Percentiles rank a stretch among this genome's conserved stretches.
phyloP scores from a whole-genome alignment of 495 filamentous ascomycete genomes.

The Daldinia caldariorum region DNA sequence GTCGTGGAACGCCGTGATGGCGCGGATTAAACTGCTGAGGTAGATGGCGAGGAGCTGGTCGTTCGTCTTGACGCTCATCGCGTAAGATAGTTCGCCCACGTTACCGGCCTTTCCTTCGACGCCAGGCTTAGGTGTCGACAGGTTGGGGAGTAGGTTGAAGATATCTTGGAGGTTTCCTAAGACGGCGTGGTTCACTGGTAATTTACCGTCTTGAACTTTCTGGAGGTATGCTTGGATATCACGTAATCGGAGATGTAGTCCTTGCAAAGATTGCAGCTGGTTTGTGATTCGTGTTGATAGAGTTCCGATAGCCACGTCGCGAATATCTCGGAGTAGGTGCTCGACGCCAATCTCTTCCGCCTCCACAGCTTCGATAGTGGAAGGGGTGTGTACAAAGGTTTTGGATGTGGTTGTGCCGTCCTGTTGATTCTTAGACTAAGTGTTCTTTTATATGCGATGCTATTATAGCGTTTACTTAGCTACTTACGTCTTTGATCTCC shows the following conservation, averaged over 20 bases:
- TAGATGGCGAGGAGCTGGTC: conserved; percentile 99
- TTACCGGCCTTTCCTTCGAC: conserved; percentile 64
- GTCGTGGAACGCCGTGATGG: conserved; percentile 98
- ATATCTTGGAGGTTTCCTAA: conserved; percentile 98
- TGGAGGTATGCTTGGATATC: conserved; percentile 96
- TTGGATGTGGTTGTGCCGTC: conserved; percentile 97
- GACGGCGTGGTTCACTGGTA: conserved; percentile 97
- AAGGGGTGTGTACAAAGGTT: conserved; percentile 99
- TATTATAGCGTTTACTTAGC: conserved; percentile 8
- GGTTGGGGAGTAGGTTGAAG: conserved; percentile 97
- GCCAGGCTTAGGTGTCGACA: conserved; percentile 79
- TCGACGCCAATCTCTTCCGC: conserved; percentile 99
- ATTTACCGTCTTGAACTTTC: conserved; percentile 89
- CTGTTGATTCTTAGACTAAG: conserved; percentile 60
- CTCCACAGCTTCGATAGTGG: conserved; percentile 98
- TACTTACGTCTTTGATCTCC: conserved; percentile 97
- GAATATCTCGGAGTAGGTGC: conserved; percentile 96
- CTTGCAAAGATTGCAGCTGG: conserved; percentile 96
- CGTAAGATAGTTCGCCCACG: conserved; percentile 85
- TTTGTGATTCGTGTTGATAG: conserved; percentile 97
- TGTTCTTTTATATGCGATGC: background rate
- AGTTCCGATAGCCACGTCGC: conserved; percentile 98
- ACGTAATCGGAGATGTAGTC: conserved; percentile 91
- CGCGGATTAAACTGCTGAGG: conserved; percentile 92
- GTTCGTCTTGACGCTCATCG: conserved; percentile 99